Evolutionary conservation across 768 basidiomycete species (phyloP).

Genomic region (Termitomyces sp.): DNA sequence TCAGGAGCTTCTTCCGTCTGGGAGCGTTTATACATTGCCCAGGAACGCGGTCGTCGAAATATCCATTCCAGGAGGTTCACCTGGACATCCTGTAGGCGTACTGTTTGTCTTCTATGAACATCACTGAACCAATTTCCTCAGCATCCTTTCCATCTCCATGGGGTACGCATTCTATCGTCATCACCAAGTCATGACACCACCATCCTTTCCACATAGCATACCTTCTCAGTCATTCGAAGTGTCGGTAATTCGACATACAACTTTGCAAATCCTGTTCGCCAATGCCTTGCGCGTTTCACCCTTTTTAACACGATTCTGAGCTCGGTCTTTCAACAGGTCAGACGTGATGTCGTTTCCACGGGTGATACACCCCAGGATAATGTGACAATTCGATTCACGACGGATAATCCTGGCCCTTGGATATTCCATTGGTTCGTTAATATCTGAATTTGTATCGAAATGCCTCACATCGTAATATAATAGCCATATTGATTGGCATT

Average conservation of each 20-base stretch:
- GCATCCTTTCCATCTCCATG: conserved; percentile 3
- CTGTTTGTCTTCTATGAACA: too few species aligned
- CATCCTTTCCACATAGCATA: conserved; percentile 20
- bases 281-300: too few species aligned
- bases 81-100: conserved; percentile 24
- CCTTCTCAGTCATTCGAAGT: conserved; percentile 32
- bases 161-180: neutral
- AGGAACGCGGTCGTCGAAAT: conserved; percentile 40
- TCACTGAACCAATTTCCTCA: neutral
- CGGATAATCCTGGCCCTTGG: conserved; percentile 49
- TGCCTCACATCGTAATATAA: neutral
- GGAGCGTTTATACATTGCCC: conserved; percentile 42
- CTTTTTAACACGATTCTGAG: too few species aligned
- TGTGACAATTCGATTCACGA: conserved; percentile 43
- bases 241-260: conserved; percentile 27
- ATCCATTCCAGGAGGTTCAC: conserved; percentile 29
- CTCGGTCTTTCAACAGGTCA: neutral
- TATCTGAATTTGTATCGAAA: neutral
- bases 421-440: conserved; percentile 38
- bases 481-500: conserved; percentile 52
- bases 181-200: neutral
- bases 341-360: conserved; percentile 28
- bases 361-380: conserved; percentile 26
- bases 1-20: conserved; percentile 40
- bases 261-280: neutral